Base-by-base conservation (phyloP, 306 rosid genomes). In the Prosopis cineraria region DNA sequence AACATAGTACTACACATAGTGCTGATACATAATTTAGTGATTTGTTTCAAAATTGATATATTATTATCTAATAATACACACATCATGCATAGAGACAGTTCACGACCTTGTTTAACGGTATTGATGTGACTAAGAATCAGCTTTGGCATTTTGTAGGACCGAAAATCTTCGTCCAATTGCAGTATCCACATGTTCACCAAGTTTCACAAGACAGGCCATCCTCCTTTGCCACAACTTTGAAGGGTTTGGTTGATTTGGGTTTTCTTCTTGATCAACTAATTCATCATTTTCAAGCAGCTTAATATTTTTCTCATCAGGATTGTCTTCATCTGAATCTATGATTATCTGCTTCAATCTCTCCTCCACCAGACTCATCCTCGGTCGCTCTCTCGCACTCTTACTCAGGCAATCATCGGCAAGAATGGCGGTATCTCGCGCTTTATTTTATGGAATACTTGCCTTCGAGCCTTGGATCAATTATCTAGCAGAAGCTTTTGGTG, bases 181-280 rank as follows among this genome's bases (percentile, higher is more conserved):
- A 83, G 85, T 76, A 84, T 89, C 91, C 78, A 82, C 96, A 7
- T 79, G 84, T 81, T 90, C 96, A 48, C 97, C 98, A 64, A 91
- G 91, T 81, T 90, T 92, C 66, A 88, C 93, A 81, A 94, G 87
- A 87, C 92, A 96, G 48, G 81, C 78, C 97, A 94, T 94, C 69
- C 96, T 81, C 82, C 85, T 88, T 76, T 70, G 87, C 94, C 94
- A 88, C 11, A 90, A 85, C 40, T 85, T 88, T 2, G 93, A 17
- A 6, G 91, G 76, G 19, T 73, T 67, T 4, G 44, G 17, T 37
- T 83, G 24, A 5, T 50, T 78, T 48, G 60, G 33, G 43, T 75
- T 77, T 70, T 79, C 78, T 39, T 78, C 85, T 6, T 68, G 25
- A 69, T 86, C 88, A 70, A 7, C 24, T 3, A 78, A 47, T 44